Evolutionary conservation across 2,329 filamentous ascomycete species (phyloP), one percentile per base, ranked within the genome.

Genomic region (Ramularia collo-cygni): DNA sequence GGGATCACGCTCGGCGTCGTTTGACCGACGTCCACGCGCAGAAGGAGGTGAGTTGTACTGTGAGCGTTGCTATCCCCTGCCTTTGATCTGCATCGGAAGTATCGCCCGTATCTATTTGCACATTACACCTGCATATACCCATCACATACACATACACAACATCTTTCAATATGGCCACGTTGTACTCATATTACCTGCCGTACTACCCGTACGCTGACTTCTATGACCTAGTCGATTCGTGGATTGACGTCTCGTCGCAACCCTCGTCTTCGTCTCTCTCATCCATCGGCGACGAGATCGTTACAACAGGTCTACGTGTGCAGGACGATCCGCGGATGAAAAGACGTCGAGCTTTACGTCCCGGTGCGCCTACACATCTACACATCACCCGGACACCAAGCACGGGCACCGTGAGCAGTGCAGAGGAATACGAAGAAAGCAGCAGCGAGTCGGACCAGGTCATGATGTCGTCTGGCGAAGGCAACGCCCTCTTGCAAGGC

Each of bases 341-440:
- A 43, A 79, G 82, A 42, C 64, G 71, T 43, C 66, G 74, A 39
- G 45, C 50, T 47, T 64, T 64, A 24, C 60, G 64, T 37, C 61
- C 62, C 51, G 63, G 60, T 58, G 65, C 56, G 51, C 64, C 62
- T 32, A 59, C 63, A 19, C 60, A 63, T 43, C 55, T 66, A 37
- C 58, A 62, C 40, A 67, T 66, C 40, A 58, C 62, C 30, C 65
- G 67, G 28, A 65, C 74, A 12, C 58, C 63, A 18, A 72, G 67
- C 44, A 56, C 60, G 29, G 69, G 67, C 9, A 68, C 66, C 37
- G 51, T 53, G 4, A 93, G 87, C 64, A 94, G 89, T 56, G 87
- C 95, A 61, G 89, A 95, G 53, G 89, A 95, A 66, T 94, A 93
- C 56, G 87, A 94, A 24, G 88, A 95, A 68, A 93, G 84, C 47